Base-by-base conservation (phyloP, 2,329 filamentous ascomycete genomes). In the Aspergillus niger region DNA sequence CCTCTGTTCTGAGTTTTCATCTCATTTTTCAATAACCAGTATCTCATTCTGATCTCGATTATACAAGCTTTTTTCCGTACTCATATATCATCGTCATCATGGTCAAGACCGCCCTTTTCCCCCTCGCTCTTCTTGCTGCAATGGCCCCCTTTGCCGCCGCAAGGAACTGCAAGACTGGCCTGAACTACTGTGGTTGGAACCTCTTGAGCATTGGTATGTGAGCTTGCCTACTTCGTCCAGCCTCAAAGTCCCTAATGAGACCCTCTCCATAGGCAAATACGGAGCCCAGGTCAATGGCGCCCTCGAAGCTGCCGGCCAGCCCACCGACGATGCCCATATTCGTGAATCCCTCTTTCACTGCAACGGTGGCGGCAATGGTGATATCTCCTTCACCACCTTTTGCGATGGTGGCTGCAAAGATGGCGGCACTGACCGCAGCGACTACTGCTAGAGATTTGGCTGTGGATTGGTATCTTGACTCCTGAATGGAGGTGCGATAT, bases 131-230 rank as follows among this genome's bases (percentile, higher is more conserved):
- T 24, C 32, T 60, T 10, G 49, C 44, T 15, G 36, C 38, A 5
- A 20, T 60, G 26, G 58, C 39, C 15, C 54, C 58, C 13, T 30
- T 53, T n/a, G 54, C 48, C 5, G 54, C 58, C 38, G 58, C 58
- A 8, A 41, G 48, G 26, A 60, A 60, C 54, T 60, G 54, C 39
- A 60, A 57, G 48, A 60, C 54, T 11, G 54, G 54, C 3, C 54
- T 60, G 15, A 60, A 60, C 20, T 60, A 60, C 24, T 60, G 54
- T 20, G 58, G 58, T 20, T 60, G 53, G 10, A 60, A 60, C 38
- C 54, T 60, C n/a, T 17, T 60, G 7, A 48, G 48, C 15, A 60
- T 58, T 20, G 58, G 58, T 60, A 57, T 26, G 58, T 20, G 1
- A 57, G 8, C 2, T 20, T 20, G n/a, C 24, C 24, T 44, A 20